Conservation (phyloP, 1,139 yeast genomes). For the Geotrichum histeridarum region DNA sequence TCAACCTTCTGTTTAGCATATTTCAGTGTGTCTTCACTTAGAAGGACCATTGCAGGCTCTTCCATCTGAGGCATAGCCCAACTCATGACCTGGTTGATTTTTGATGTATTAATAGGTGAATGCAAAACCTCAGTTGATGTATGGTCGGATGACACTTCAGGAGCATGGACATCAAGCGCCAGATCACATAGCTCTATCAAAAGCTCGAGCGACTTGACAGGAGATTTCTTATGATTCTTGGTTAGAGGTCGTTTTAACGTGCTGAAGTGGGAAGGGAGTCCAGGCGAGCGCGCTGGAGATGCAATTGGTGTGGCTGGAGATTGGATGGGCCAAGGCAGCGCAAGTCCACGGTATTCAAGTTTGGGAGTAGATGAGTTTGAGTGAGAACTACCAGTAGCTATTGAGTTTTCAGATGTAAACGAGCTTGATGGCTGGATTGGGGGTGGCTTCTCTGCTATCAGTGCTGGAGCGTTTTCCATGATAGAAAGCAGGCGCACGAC, state of each 20-base stretch:
- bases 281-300: conserved; percentile 26
- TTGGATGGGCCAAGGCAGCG: conserved; percentile 41
- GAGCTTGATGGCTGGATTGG: not conserved
- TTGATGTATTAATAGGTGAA: conserved; percentile 66
- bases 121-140: conserved; percentile 26
- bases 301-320: conserved; percentile 13
- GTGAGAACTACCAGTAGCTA: not conserved
- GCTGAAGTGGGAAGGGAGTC: not conserved
- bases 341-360: conserved; percentile 57
- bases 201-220: conserved; percentile 60
- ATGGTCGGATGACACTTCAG: conserved; percentile 26
- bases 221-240: conserved; percentile 29
- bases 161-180: conserved; percentile 66
- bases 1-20: conserved; percentile 65
- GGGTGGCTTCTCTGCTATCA: not conserved
- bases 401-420: not conserved
- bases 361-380: conserved; percentile 16
- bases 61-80: conserved; percentile 52
- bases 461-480: conserved; percentile 3
- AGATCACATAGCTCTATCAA: conserved; percentile 68
- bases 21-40: conserved; percentile 63
- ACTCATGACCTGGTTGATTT: conserved; percentile 50
- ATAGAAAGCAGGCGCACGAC: conserved; percentile 36
- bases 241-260: not conserved
- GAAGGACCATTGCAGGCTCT: conserved; percentile 57